Conservation (phyloP, 2,329 filamentous ascomycete genomes). For the Microsporum canis region DNA sequence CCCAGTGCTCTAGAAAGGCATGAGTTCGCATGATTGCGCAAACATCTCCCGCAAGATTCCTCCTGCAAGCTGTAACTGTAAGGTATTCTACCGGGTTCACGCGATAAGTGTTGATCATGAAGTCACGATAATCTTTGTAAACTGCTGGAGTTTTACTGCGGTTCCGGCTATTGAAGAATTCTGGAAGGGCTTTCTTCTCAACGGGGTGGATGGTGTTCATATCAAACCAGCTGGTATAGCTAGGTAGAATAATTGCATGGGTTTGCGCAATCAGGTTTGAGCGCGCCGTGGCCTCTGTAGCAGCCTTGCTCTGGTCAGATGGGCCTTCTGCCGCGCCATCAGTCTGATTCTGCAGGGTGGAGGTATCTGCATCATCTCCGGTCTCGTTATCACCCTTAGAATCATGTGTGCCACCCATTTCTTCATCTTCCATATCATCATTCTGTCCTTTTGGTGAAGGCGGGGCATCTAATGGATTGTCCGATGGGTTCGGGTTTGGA, state of each 20-base stretch:
- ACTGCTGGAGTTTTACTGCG: conserved; percentile 94
- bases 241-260: conserved; percentile 89
- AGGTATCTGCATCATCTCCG: conserved; percentile 30
- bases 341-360: conserved; percentile 28
- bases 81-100: conserved; percentile 92
- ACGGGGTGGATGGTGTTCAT: conserved; percentile 87
- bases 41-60: conserved; percentile 92
- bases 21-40: conserved; percentile 99
- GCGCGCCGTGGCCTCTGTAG: conserved; percentile 72
- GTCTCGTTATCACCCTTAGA: conserved; percentile 35
- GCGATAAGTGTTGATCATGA: conserved; percentile 99
- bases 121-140: conserved; percentile 98
- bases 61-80: conserved; percentile 87
- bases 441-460: conserved; percentile 53
- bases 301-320: conserved; percentile 62
- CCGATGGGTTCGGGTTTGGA: conserved; percentile 33
- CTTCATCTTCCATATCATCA: conserved; percentile 57
- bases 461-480: conserved; percentile 60
- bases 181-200: conserved; percentile 86
- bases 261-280: conserved; percentile 88
- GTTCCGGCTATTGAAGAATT: conserved; percentile 98
- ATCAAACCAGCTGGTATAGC: conserved; percentile 98
- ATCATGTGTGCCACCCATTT: conserved; percentile 58
- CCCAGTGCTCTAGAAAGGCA: conserved; percentile 96
- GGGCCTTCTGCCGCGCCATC: conserved; percentile 42